Evolutionary conservation across 371 early-diverging fungal genomes (phyloP), one percentile per base, ranked within the genome.

Genomic region (Homolaphlyctis polyrhiza): DNA sequence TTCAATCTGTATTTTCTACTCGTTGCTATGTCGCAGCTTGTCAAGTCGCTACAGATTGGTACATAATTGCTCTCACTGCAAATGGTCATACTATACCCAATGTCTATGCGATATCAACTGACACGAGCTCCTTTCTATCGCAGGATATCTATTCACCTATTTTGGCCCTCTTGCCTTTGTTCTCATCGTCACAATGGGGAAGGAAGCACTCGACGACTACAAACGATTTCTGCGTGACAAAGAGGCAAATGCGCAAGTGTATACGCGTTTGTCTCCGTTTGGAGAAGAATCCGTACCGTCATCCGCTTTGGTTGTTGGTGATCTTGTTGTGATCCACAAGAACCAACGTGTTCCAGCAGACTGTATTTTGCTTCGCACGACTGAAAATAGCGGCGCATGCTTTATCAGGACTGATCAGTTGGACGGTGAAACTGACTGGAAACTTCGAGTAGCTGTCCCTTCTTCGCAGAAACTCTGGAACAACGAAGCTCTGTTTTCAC

Each of bases 371-470:
- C 69, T 98, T 58, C 83, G 94, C 48, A 94, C 96, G 14, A 86
- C 87, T 0, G 97, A 97, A 63, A 72, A 76, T 11, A 80, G 75
- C 16, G 98, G 98, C 1, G 87, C 97, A 21, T 91, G 96, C 63
- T 99, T 99, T 79, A 93, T 99, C 70, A 81, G 99, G 54, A 99
- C 99, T 2, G 99, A 99, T 80, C 99, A 99, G 71, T 80, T 99
- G 49, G 99, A 99, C 74, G 99, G 99, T 64, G 99, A 99, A 72
- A 99, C 99, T 0, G 99, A 99, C 70, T 99, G 99, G 99, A 99
- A 99, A 77, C 75, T 98, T 39, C 70, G 72, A 57, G 69, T 94
- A 23, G 95, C 97, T 0, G 88, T 94, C 25, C 88, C 91, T 18
- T 83, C 85, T 0, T 79, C 86, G 27, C 96, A 97, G 69, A 84